These are phyloP conservation scores for Colletotrichum liriopes DNA, from an alignment of 2,329 filamentous ascomycete species.

Conservation along the genomic window DNA sequence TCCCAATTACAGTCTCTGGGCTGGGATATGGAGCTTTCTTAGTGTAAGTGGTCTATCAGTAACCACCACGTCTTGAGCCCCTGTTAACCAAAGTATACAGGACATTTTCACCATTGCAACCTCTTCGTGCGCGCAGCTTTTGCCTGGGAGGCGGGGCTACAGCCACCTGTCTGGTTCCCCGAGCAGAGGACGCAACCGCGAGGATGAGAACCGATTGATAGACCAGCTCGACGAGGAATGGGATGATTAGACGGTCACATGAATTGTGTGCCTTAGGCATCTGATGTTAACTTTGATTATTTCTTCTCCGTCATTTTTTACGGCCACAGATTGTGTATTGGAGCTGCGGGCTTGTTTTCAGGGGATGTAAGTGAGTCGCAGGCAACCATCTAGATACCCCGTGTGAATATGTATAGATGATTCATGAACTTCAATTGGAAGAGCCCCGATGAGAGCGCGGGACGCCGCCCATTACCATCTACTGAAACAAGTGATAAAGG, in stretches of 20 bases:
- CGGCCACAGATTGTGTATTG: slow-evolving; percentile 1
- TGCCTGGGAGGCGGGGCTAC: slow-evolving; percentile 79
- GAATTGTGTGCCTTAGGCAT: not conserved
- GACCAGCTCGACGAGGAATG: slow-evolving; percentile 98
- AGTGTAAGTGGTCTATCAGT: slow-evolving; percentile 68
- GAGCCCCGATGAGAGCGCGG: not conserved
- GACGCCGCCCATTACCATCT: not conserved
- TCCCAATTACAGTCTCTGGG: slow-evolving; percentile 95
- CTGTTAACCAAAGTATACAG: slow-evolving; percentile 54
- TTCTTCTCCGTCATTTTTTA: slow-evolving; percentile 3
- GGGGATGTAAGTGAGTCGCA: slow-evolving; percentile 36
- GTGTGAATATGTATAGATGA: slow-evolving; percentile 38
- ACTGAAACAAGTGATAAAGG: too few species aligned
- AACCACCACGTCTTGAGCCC: slow-evolving; percentile 44
- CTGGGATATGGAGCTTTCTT: slow-evolving; percentile 87
- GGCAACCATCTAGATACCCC: slow-evolving; percentile 40
- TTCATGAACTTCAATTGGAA: slow-evolving; percentile 14
- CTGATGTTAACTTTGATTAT: not conserved
- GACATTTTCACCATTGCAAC: slow-evolving; percentile 78
- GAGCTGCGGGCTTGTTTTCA: slow-evolving; percentile 12
- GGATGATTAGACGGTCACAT: slow-evolving; percentile 77
- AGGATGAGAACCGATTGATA: slow-evolving; percentile 94
- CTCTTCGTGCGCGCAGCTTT: slow-evolving; percentile 77
- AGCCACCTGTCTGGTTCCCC: slow-evolving; percentile 72
- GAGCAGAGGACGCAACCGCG: slow-evolving; percentile 67